Evolutionary conservation across 1,139 yeast species (phyloP).

Genomic region (Scheffersomyces cryptocercus): DNA sequence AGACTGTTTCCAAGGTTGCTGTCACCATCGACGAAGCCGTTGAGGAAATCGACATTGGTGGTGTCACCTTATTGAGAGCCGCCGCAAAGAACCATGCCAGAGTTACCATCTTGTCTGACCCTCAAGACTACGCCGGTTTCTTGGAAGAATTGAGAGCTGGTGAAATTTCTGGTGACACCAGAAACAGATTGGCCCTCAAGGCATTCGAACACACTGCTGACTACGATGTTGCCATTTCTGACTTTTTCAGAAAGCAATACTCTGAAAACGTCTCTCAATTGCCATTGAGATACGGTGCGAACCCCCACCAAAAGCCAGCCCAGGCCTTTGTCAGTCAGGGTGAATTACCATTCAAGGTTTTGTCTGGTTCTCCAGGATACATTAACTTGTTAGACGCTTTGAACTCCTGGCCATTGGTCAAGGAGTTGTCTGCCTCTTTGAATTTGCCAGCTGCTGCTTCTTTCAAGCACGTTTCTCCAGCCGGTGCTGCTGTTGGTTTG

Average conservation of each 20-base stretch:
- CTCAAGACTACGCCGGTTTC: conserved; percentile 85
- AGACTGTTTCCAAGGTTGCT: conserved; percentile 91
- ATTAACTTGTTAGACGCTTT: conserved; percentile 93
- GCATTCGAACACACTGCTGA: conserved; percentile 99
- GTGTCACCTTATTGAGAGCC: conserved; percentile 94
- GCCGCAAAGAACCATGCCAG: conserved; percentile 98
- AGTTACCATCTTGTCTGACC: conserved; percentile 93
- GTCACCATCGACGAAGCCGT: conserved; percentile 97
- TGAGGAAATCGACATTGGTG: conserved; percentile 98
- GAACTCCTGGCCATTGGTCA: conserved; percentile 98
- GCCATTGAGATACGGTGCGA: conserved; percentile 96
- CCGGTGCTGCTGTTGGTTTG: conserved; percentile 96
- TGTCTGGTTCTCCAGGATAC: conserved; percentile 95
- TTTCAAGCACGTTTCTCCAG: conserved; percentile 98
- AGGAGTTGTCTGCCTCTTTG: conserved; percentile 91
- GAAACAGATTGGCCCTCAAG: conserved; percentile 86
- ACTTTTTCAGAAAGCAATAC: conserved; percentile 96
- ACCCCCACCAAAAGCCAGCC: conserved; percentile 99
- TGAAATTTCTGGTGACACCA: conserved; percentile 69
- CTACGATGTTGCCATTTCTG: conserved; percentile 93
- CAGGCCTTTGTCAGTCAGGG: conserved; percentile 91
- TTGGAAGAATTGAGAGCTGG: conserved; percentile 75
- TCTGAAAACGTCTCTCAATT: conserved; percentile 86
- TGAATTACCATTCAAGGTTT: conserved; percentile 88
- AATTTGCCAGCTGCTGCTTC: conserved; percentile 98